Percentiles rank a stretch among this genome's conserved stretches.
Conservation (phyloP, 2,329 filamentous ascomycete genomes). For the Parastagonospora nodorum region DNA sequence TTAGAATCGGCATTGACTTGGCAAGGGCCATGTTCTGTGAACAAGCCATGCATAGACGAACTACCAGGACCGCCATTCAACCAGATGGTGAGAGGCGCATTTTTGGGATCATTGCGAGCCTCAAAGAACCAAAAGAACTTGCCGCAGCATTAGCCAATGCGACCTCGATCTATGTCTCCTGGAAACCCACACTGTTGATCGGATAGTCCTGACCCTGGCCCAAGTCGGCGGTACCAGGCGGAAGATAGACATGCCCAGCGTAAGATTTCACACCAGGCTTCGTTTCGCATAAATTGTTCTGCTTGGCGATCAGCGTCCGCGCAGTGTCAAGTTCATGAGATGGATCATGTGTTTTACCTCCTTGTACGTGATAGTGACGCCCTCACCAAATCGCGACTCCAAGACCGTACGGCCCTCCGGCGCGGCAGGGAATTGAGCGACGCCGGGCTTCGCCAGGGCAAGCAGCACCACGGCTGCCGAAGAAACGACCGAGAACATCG, state of each 20-base stretch:
- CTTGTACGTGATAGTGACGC: slow-evolving; percentile 32
- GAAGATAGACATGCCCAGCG: slow-evolving; percentile 53
- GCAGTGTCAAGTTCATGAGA: neutral
- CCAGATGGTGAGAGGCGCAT: slow-evolving; percentile 62
- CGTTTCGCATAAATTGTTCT: slow-evolving; percentile 57
- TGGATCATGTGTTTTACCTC: slow-evolving; percentile 13
- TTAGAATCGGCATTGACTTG: slow-evolving; percentile 37
- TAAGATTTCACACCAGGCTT: slow-evolving; percentile 59
- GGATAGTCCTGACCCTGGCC: slow-evolving; percentile 26
- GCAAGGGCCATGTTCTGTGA: slow-evolving; percentile 56
- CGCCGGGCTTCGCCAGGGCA: slow-evolving; percentile 3
- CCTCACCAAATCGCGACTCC: slow-evolving; percentile 25
- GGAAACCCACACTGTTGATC: slow-evolving; percentile 14
- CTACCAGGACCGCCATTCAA: slow-evolving; percentile 43
- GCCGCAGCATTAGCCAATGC: neutral
- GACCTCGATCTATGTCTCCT: neutral
- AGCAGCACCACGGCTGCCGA: slow-evolving; percentile 9
- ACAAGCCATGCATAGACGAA: slow-evolving; percentile 55
- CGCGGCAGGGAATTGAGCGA: slow-evolving; percentile 19
- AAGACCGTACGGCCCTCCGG: slow-evolving; percentile 19
- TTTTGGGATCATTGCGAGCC: slow-evolving; percentile 53
- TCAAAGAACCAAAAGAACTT: slow-evolving; percentile 57
- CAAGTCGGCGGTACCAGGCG: slow-evolving; percentile 19
- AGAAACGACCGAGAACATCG: slow-evolving; percentile 6
- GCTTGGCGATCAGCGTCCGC: neutral